Evolutionary conservation across 805 yeast species (phyloP), one percentile per base, ranked within the genome.

Genomic region (Myxozyma vanderwaltii): DNA sequence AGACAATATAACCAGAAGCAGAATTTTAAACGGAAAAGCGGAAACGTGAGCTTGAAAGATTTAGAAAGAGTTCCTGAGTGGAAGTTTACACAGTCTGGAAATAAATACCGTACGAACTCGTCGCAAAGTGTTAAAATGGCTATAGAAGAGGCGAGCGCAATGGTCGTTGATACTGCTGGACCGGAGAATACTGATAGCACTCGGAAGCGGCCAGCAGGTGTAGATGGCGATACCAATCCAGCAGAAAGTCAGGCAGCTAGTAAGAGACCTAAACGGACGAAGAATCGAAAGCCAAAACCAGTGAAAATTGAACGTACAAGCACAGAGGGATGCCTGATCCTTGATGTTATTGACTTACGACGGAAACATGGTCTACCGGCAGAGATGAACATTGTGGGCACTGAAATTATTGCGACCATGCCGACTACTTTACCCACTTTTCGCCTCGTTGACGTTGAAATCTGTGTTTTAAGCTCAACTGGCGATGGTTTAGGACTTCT

Each of bases 401-500:
- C 46, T 15, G 61, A 89, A 68, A 77, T 91, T 26, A 75, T 90
- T 54, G 88, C 88, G 70, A 85, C 86, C 66, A 56, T 72, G 12
- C 71, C 71, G 3, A 26, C 23, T 2, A n/a, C 46, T 4, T 8
- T 47, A 17, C 51, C 51, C 7, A 26, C 4, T 8, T 47, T 47
- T 69, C 78, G 91, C 54, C 72, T 71, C 1, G 87, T 86, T 1
- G 75, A 83, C 57, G 90, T 89, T 19, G 73, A 80, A 60, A 78
- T 94, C 50, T 67, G 80, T 33, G 77, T 76, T 47, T 74, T 87
- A 15, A 77, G 89, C 10, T 86, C 96, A 1, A 88, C 84, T 63
- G 98, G 98, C 55, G 96, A 91, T 63, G 97, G 97, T 0, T 67
- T 92, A 23, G 96, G 88, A 0, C 60, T 90, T 3, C 79, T 88